Evolutionary conservation across 495 filamentous ascomycete species (phyloP).

Genomic region (Hypoxylon trugodes): DNA sequence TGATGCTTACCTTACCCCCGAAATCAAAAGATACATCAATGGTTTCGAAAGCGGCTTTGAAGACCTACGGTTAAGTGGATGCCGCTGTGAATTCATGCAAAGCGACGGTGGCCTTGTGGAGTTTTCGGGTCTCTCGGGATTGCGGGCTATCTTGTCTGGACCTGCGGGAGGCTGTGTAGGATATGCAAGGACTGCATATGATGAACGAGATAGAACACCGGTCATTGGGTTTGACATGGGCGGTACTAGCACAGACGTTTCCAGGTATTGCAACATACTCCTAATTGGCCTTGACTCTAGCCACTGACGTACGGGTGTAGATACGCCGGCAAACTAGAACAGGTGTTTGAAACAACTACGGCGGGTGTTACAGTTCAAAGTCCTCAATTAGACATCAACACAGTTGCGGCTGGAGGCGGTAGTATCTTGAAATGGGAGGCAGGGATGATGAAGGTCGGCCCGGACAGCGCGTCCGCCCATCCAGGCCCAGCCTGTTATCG

Average conservation of each 20-base stretch:
- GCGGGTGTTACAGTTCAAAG: too few relatives aligned
- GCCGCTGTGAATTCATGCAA: conserved; percentile 56
- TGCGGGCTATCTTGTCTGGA: background rate
- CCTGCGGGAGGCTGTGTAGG: conserved; percentile 87
- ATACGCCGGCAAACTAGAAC: too few relatives aligned
- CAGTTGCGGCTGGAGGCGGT: conserved; percentile 57
- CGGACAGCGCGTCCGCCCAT: conserved; percentile 41
- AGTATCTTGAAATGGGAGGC: conserved; percentile 34
- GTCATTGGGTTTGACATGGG: conserved; percentile 97
- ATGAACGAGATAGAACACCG: conserved; percentile 81
- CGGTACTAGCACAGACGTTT: conserved; percentile 94
- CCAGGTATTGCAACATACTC: too few relatives aligned
- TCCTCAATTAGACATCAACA: too few relatives aligned
- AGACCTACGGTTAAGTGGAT: conserved; percentile 55
- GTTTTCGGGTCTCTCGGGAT: conserved; percentile 52
- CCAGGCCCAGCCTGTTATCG: too few relatives aligned
- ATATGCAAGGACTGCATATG: conserved; percentile 90
- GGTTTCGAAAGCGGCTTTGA: conserved; percentile 59
- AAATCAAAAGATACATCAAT: conserved; percentile 83
- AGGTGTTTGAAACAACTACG: too few relatives aligned
- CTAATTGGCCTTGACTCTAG: too few relatives aligned
- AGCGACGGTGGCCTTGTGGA: conserved; percentile 54
- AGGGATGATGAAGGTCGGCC: conserved; percentile 48
- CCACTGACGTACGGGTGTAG: conserved; percentile 77
- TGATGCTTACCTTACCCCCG: conserved; percentile 84